Conservation (phyloP, 257 asterid species). For the Jaltomata sinuosa region DNA sequence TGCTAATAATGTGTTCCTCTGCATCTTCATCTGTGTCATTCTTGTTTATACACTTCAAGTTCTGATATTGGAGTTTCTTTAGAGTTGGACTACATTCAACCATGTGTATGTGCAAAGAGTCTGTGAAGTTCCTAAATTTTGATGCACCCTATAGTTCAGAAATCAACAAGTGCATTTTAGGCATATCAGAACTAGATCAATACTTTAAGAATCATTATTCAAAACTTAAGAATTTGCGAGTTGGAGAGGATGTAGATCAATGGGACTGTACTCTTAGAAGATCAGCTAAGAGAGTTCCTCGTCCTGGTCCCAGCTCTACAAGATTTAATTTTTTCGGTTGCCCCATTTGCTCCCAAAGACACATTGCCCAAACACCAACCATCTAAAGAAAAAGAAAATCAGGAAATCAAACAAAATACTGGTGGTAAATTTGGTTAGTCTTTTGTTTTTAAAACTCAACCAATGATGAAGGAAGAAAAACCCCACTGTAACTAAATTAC, state of each 20-base stretch:
- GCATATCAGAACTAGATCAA: neutral
- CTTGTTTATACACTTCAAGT: conserved; percentile 52
- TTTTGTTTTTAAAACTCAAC: neutral
- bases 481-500: conserved; percentile 16
- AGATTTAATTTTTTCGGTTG: conserved; percentile 62
- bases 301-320: conserved; percentile 97
- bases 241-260: neutral
- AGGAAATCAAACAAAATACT: neutral
- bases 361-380: conserved; percentile 94
- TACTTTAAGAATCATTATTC: neutral
- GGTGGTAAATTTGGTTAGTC: neutral
- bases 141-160: conserved; percentile 46
- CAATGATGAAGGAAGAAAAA: neutral
- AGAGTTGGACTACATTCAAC: conserved; percentile 93
- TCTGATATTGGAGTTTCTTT: conserved; percentile 64
- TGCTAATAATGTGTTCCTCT: conserved; percentile 36
- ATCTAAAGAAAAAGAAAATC: conserved; percentile 34
- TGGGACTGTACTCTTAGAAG: conserved; percentile 66
- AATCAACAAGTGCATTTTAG: neutral
- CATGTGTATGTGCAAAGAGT: conserved; percentile 69
- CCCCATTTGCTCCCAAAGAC: conserved; percentile 99
- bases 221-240: neutral
- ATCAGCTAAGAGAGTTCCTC: conserved; percentile 96
- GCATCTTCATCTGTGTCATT: conserved; percentile 28
- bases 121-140: conserved; percentile 68